Base-by-base conservation (phyloP, 2,329 filamentous ascomycete species). In the Orbilia ellipsospora region DNA sequence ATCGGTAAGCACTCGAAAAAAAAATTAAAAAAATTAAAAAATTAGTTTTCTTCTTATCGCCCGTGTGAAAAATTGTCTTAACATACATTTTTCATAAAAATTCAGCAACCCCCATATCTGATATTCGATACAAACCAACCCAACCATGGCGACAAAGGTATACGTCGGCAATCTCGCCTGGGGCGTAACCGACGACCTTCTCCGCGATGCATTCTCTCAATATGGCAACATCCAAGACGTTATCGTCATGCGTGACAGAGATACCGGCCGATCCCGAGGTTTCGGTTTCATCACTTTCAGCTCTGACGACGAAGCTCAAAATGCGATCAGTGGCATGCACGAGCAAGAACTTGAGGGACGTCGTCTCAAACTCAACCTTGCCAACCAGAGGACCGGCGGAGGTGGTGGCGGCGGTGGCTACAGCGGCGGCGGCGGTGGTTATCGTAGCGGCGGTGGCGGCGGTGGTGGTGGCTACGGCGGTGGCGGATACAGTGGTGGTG, bases 251-350 rank as follows among this genome's bases (percentile, higher is more conserved):
- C 97, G 97, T 86, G 95, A 99, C 83, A 92, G 94, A 81, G 94
- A 98, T 82, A 97, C 94, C 81, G 92, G 93, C 80, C 93, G 94
- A 83, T 97, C 94, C 86, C 92, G 95, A 83, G 95, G 95, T 76
- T 99, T 98, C 83, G 95, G 95, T 56, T 98, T 98, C 83, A 94
- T 99, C 78, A 92, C 94, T 80, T 98, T 94, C 84, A 85, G 88
- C 61, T 88, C 89, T 78, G 92, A 94, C 78, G 84, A 86, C 55
- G 91, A 94, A 83, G 92, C 92, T 77, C 89, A 93, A 80, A 87
- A 87, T 78, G 92, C 92, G 52, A 94, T 98, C 78, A 93, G 93
- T 77, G 95, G 98, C 85, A 97, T 98, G 92, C 98, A 98, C 88
- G 94, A 97, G 88, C 93, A 31, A 50, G 57, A 61, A 31, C 12